Base-by-base conservation (phyloP, 805 yeast species). In the Yamadazyma laniorum region DNA sequence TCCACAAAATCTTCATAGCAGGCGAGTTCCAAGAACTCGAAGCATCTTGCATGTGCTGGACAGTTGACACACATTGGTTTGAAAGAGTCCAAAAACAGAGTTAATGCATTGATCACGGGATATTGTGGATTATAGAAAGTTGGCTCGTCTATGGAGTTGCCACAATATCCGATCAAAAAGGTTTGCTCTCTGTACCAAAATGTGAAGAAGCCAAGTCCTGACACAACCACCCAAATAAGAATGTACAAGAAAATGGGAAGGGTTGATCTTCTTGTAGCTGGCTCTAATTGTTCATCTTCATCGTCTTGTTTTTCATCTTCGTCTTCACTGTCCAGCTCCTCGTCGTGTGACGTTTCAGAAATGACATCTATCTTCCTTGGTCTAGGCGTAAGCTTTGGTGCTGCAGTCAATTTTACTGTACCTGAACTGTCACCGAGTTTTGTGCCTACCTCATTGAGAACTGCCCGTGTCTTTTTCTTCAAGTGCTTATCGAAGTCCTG, bases 1-100 rank as follows among this genome's bases (percentile, higher is more conserved):
- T 65, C 70, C 32, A 75, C 56, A 53, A 67, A 85, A 40, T 82
- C 95, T 31, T 79, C 80, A 49, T 77, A 80, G 60, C 99, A 91
- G 40, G 74, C 79, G 6, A 85, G 52, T 35, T 72, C 65, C 50
- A 84, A 65, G 31, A 70, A 56, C 17, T 79, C 76, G 46, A 72
- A 78, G 61, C 98, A 91, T 26, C 76, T 67, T 0, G 90, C 93
- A 61, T 90, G 81, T 3, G 70, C 74, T 2, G 98, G 97, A 55
- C 98, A 91, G 18, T 75, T 75, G 3, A 75, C 62, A 63, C 99
- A 91, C 0, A 48, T 31, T 2, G 95, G 95, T 34, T 72, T 72
- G 34, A 72, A 55, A 0, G 53, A 40, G 34, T 74, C 75, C 40
- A 84, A 57, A 40, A 65, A 60, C 0, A 58, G 50, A 28, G 83